phyloP scores from a whole-genome alignment of 2,329 filamentous ascomycete genomes.

The Blumeriella jaapii region DNA sequence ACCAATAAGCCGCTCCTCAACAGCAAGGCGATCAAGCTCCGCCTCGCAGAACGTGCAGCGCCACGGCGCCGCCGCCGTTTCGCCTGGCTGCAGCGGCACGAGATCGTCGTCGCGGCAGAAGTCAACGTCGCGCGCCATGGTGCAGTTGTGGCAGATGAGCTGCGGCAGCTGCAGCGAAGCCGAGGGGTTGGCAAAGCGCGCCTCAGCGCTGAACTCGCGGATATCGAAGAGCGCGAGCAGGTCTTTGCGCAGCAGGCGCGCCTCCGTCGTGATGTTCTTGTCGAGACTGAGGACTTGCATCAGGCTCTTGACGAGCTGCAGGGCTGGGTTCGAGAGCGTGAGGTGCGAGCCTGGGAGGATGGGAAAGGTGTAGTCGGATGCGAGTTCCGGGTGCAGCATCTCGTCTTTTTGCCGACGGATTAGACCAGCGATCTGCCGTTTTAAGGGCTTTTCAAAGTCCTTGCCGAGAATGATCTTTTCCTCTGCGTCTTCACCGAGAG shows the following conservation, averaged over 20 bases:
- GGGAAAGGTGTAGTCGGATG: slow-evolving; percentile 79
- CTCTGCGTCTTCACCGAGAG: slow-evolving; percentile 47
- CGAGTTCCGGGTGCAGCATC: slow-evolving; percentile 77
- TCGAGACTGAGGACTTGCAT: slow-evolving; percentile 89
- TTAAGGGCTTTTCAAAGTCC: slow-evolving; percentile 76
- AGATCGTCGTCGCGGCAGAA: slow-evolving; percentile 83
- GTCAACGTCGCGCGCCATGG: slow-evolving; percentile 77
- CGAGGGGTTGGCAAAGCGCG: slow-evolving; percentile 78
- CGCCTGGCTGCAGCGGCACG: slow-evolving; percentile 35
- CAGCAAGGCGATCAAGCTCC: slow-evolving; percentile 63
- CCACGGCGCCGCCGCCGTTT: slow-evolving; percentile 41
- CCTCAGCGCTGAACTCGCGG: slow-evolving; percentile 82
- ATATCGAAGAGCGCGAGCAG: slow-evolving; percentile 85
- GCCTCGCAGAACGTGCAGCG: slow-evolving; percentile 64
- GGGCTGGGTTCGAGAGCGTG: slow-evolving; percentile 55
- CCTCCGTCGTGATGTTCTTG: slow-evolving; percentile 81
- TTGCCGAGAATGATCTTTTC: slow-evolving; percentile 61
- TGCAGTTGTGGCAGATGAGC: slow-evolving; percentile 83
- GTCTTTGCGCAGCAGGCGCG: slow-evolving; percentile 78
- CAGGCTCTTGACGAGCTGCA: slow-evolving; percentile 85
- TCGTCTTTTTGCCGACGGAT: slow-evolving; percentile 80
- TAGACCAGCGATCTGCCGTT: slow-evolving; percentile 76
- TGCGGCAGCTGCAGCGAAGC: slow-evolving; percentile 61
- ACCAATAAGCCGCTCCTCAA: slow-evolving; percentile 74
- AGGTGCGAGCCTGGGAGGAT: slow-evolving; percentile 62